Evolutionary conservation across 2,329 filamentous ascomycete species (phyloP).

Genomic region (Trichoderma sp.): DNA sequence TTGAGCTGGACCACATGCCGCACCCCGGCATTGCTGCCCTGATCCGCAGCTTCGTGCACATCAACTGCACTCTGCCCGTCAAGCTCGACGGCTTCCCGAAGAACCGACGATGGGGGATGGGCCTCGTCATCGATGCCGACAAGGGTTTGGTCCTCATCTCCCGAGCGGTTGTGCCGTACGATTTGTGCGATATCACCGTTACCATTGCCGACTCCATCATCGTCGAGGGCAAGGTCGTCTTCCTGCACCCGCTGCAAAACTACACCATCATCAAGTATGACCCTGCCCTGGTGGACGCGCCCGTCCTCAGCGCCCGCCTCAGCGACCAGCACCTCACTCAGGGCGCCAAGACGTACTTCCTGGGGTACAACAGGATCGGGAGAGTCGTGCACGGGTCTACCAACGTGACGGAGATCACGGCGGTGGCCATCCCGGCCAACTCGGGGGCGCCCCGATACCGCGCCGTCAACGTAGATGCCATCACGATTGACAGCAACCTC

Average conservation of each 20-base stretch:
- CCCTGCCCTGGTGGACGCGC: slow-evolving; percentile 86
- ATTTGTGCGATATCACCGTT: slow-evolving; percentile 93
- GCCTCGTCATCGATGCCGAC: slow-evolving; percentile 94
- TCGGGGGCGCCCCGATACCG: slow-evolving; percentile 88
- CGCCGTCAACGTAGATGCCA: slow-evolving; percentile 93
- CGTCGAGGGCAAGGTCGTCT: slow-evolving; percentile 90
- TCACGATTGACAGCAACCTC: slow-evolving; percentile 92
- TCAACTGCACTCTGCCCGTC: slow-evolving; percentile 89
- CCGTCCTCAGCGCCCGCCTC: slow-evolving; percentile 84
- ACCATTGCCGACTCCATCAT: slow-evolving; percentile 97
- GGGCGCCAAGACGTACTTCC: slow-evolving; percentile 91
- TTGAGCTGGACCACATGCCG: slow-evolving; percentile 84
- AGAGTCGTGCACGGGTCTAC: slow-evolving; percentile 93
- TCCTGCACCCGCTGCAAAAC: slow-evolving; percentile 95
- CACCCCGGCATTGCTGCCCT: slow-evolving; percentile 91
- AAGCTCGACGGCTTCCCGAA: slow-evolving; percentile 98
- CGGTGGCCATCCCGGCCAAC: slow-evolving; percentile 94
- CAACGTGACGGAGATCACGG: slow-evolving; percentile 94
- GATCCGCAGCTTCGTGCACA: slow-evolving; percentile 90
- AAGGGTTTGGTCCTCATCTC: slow-evolving; percentile 95
- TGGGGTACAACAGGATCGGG: slow-evolving; percentile 97
- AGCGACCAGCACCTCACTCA: slow-evolving; percentile 83
- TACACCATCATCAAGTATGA: slow-evolving; percentile 97
- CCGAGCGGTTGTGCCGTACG: slow-evolving; percentile 90
- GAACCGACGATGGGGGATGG: slow-evolving; percentile 91